These are phyloP conservation scores for Triticum timopheevii DNA, from an alignment of 176 grass and related monocot genomes.

Conservation along the genomic window DNA sequence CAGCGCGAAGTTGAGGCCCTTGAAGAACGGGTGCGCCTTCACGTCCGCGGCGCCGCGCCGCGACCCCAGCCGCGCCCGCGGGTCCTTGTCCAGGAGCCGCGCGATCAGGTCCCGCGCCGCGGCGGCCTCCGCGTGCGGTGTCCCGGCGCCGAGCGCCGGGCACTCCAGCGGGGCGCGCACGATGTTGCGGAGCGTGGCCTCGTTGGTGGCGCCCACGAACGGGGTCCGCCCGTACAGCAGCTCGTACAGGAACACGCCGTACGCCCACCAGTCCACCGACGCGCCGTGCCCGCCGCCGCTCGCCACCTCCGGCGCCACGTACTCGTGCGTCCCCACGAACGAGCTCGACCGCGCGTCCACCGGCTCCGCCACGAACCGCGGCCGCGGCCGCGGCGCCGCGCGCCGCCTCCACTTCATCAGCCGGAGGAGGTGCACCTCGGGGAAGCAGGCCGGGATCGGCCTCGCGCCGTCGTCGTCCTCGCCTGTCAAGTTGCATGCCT, in stretches of 20 bases:
- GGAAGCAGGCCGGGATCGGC: slow-evolving; percentile 52
- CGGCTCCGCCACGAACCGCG: slow-evolving; percentile 82
- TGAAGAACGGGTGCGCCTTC: slow-evolving; percentile 85
- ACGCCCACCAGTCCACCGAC: slow-evolving; percentile 96
- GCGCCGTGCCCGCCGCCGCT: slow-evolving; percentile 78
- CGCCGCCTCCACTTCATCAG: slow-evolving; percentile 39
- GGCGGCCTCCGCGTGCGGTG: neutral
- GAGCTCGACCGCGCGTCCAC: slow-evolving; percentile 71
- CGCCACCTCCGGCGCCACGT: slow-evolving; percentile 86
- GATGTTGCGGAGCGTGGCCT: slow-evolving; percentile 81
- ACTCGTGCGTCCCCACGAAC: slow-evolving; percentile 97
- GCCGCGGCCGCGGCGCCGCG: neutral
- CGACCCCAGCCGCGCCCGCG: slow-evolving; percentile 51
- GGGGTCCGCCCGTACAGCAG: slow-evolving; percentile 77
- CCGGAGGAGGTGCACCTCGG: slow-evolving; percentile 49
- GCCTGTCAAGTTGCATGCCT: neutral
- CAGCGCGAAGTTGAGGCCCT: slow-evolving; percentile 77
- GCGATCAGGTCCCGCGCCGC: slow-evolving; percentile 72
- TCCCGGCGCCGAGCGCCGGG: slow-evolving; percentile 1
- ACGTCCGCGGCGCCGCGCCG: slow-evolving; percentile 73
- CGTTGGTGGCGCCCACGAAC: slow-evolving; percentile 63
- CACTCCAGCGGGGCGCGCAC: slow-evolving; percentile 59
- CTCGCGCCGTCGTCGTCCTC: too few species aligned
- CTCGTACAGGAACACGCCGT: slow-evolving; percentile 94
- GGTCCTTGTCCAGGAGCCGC: slow-evolving; percentile 76